A percentile compares a stretch with the other conserved stretches of the same genome.
Evolutionary conservation across 2,329 filamentous ascomycete species (phyloP).

Genomic region (Juglanconis juglandina): DNA sequence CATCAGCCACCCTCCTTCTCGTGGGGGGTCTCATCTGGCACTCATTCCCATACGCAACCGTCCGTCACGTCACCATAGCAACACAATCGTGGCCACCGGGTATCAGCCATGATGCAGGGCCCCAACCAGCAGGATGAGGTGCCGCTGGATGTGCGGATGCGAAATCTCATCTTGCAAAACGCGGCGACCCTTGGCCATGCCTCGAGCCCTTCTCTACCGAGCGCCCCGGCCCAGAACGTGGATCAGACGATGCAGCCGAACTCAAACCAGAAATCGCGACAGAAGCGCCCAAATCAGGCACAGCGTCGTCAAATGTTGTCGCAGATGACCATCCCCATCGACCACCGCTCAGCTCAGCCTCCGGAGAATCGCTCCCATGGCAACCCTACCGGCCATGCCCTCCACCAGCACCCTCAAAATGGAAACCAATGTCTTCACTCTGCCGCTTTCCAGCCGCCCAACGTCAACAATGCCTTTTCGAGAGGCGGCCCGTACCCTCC

Average conservation of each 20-base stretch:
- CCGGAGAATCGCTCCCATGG: conserved; percentile 28
- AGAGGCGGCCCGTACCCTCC: conserved; percentile 19
- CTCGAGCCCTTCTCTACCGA: not conserved
- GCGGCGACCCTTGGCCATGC: conserved; percentile 7
- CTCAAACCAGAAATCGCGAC: conserved; percentile 28
- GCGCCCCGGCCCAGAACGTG: not conserved
- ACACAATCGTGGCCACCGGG: not conserved
- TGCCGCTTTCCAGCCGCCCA: conserved; percentile 27
- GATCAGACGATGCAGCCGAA: not conserved
- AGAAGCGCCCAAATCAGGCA: conserved; percentile 59
- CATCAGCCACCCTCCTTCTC: too few relatives aligned
- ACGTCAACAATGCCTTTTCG: conserved; percentile 22
- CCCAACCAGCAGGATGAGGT: conserved; percentile 11
- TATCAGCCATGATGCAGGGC: conserved; percentile 6
- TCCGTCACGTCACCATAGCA: not conserved
- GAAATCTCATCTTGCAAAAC: conserved; percentile 22
- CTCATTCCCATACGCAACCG: not conserved
- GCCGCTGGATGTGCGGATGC: conserved; percentile 23
- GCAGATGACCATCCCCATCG: conserved; percentile 55
- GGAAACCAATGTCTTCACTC: conserved; percentile 30
- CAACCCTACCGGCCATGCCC: conserved; percentile 27
- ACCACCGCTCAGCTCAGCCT: conserved; percentile 36
- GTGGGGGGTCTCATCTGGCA: not conserved
- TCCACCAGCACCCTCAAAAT: conserved; percentile 29
- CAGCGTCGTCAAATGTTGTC: conserved; percentile 61